Base-by-base conservation (phyloP, 1,284 basidiomycete species). In the Ustilago trichophora region DNA sequence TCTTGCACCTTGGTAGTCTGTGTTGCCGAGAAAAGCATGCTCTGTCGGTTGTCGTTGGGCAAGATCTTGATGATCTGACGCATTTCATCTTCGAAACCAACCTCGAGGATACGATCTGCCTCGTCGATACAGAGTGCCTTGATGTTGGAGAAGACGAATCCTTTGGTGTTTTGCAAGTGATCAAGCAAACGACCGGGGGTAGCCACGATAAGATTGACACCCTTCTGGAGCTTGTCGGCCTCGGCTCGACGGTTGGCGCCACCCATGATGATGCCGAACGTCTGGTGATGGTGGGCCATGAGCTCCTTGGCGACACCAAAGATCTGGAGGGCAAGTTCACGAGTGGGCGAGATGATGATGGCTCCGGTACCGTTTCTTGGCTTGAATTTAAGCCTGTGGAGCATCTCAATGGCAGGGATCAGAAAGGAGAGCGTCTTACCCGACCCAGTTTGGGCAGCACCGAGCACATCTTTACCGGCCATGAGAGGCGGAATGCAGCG, bases 51-150 rank as follows among this genome's bases (percentile, higher is more conserved):
- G 68, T 97, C 94, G 44, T 67, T 73, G 16, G 79, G 79, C 13
- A 81, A 40, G 24, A 97, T 88, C 59, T 87, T 85, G 72, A 98
- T 92, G 56, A 98, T 98, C 83, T 90, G 91, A 83, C 94, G 93
- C 94, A 99, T 98, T 83, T 99, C 91, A 82, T 98, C 95, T 82
- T 98, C 96, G 85, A 99, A 99, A 67, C 96, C 96, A 73, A 98
- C 91, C 82, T 98, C 96, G 82, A 98, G 86, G 84, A 99, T 98
- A 55, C 96, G 89, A 83, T 99, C 96, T 4, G 96, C 96, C 84
- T 95, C 96, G 81, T 99, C 96, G 73, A 99, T 98, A 46, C 98
- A 88, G 33, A 99, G 86, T 3, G 92, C 91, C 82, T 95, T 96
- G 50, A 98, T 83, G 83, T 99, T 98, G 70, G 92, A 88, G 84